Percentiles rank a stretch among this genome's conserved stretches.
Conservation (phyloP, 148 eudicot species). For the Arbutus unedo region DNA sequence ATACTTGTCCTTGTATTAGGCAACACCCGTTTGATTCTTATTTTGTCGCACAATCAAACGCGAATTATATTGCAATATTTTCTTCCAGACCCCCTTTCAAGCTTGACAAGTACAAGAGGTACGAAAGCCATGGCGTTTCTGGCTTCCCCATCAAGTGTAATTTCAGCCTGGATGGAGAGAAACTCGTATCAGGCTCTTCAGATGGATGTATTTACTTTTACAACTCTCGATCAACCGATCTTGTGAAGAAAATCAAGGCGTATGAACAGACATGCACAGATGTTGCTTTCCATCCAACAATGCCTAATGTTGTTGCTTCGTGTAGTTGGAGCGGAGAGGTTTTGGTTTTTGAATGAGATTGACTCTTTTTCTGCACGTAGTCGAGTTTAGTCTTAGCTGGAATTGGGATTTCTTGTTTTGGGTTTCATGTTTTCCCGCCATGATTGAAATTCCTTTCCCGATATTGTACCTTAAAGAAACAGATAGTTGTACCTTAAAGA, state of each 20-base stretch:
- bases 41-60: constrained; percentile 85
- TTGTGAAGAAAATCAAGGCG: constrained; percentile 49
- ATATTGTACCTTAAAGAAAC: no score
- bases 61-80: constrained; percentile 86
- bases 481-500: no score
- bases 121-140: constrained; percentile 62
- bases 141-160: constrained; percentile 82
- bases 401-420: not conserved
- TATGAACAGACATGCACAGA: constrained; percentile 66
- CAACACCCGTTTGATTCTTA: constrained; percentile 65
- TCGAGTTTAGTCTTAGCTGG: not conserved
- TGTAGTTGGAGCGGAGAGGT: constrained; percentile 72
- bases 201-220: constrained; percentile 70
- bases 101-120: constrained; percentile 78
- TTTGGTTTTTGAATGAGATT: constrained; percentile 42
- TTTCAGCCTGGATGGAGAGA: constrained; percentile 65
- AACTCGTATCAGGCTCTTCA: constrained; percentile 69
- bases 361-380: not conserved
- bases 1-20: constrained; percentile 71
- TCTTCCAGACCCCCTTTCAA: constrained; percentile 68
- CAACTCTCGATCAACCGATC: constrained; percentile 45
- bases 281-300: constrained; percentile 62
- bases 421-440: not conserved
- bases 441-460: not conserved
- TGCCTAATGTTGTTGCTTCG: constrained; percentile 61